These are phyloP conservation scores for Lactarius sp. DNA, from an alignment of 768 basidiomycete species.

Conservation along the genomic window DNA sequence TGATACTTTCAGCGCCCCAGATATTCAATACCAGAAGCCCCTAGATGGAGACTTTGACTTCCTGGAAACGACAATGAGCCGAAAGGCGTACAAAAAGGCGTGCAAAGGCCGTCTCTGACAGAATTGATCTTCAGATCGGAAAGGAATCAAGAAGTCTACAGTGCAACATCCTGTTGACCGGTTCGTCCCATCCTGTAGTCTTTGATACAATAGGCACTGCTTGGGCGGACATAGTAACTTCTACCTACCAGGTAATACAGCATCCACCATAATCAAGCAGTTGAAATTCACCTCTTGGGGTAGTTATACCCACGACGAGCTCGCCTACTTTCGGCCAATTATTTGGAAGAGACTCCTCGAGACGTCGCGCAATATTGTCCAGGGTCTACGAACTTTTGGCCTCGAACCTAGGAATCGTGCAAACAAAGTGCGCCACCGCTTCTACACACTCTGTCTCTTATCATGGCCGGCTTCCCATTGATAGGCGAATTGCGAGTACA, in stretches of 20 bases:
- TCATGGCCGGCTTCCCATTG: not conserved
- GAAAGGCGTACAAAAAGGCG: not conserved
- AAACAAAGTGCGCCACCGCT: not conserved
- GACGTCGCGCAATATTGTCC: not conserved
- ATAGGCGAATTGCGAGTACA: not conserved
- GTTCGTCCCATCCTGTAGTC: conserved; percentile 40
- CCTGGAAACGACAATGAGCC: not conserved
- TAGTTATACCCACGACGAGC: conserved; percentile 42
- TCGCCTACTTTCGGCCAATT: not conserved
- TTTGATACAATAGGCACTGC: not conserved
- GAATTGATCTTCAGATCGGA: conserved; percentile 77
- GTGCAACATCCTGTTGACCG: conserved; percentile 84
- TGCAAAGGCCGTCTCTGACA: conserved; percentile 53
- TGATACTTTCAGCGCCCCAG: not conserved
- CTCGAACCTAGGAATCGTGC: not conserved
- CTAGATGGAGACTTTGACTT: not conserved
- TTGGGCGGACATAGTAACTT: not conserved
- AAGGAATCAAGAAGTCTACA: conserved; percentile 77
- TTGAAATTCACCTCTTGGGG: not conserved
- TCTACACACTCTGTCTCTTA: not conserved
- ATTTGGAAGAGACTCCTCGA: conserved; percentile 11
- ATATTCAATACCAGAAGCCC: too few species aligned
- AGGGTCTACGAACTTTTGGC: not conserved
- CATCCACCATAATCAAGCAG: not conserved
- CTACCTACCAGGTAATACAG: conserved; percentile 7